Conservation (phyloP, 441 rosid genomes). For the Cnidoscolus chayamansa region DNA sequence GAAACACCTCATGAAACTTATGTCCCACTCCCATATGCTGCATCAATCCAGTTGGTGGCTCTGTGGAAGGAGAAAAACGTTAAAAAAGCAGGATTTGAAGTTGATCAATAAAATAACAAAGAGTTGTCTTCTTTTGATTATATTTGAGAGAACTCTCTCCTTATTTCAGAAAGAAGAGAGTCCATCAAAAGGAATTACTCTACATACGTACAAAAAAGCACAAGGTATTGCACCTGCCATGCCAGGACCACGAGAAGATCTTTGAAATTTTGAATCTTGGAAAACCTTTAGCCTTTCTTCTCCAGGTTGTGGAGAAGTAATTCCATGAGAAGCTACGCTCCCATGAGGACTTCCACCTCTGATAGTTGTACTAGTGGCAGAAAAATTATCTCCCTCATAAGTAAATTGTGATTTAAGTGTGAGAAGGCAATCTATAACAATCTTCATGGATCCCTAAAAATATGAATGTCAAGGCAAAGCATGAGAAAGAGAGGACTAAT, state of each 20-base stretch:
- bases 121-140: too few species aligned
- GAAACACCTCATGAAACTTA: slow-evolving; percentile 65
- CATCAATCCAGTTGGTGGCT: slow-evolving; percentile 44
- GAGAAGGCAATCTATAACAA: slow-evolving; percentile 47
- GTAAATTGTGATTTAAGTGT: slow-evolving; percentile 33
- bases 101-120: too few species aligned
- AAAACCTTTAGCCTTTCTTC: slow-evolving; percentile 45
- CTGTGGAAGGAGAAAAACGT: slow-evolving; percentile 27
- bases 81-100: not conserved
- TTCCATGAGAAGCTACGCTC: slow-evolving; percentile 30
- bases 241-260: slow-evolving; percentile 31
- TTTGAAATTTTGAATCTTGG: slow-evolving; percentile 42
- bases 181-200: not conserved
- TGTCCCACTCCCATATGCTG: slow-evolving; percentile 45
- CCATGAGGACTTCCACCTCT: slow-evolving; percentile 31
- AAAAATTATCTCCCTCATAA: slow-evolving; percentile 27
- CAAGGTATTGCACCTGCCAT: slow-evolving; percentile 36
- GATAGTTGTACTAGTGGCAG: slow-evolving; percentile 12
- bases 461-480: slow-evolving; percentile 18
- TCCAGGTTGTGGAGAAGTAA: slow-evolving; percentile 35
- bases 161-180: not conserved
- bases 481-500: not conserved
- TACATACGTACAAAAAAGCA: not conserved
- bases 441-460: slow-evolving; percentile 53
- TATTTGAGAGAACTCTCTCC: too few species aligned